Base-by-base conservation (phyloP, 2,329 filamentous ascomycete species). In the Penicillium sp. region DNA sequence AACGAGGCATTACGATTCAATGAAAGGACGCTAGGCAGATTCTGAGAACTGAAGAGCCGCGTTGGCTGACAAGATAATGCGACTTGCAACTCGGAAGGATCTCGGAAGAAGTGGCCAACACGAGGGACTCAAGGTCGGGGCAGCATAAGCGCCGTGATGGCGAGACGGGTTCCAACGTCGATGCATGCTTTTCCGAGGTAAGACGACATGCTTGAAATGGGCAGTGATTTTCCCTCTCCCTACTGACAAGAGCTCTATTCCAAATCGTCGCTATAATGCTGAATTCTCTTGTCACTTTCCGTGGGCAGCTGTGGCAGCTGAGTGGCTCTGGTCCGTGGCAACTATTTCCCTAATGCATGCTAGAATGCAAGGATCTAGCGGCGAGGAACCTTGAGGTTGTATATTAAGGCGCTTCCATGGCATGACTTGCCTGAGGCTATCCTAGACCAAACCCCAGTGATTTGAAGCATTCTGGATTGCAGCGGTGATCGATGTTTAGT, bases 161-260 rank as follows among this genome's bases (percentile, higher is more conserved):
- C 35, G 35, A 41, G 50, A 52, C 21, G 15, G 21, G 45, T 49
- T 56, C 23, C 15, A 44, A 26, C 21, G 45, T 49, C 46, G 13
- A 49, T 52, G 56, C 48, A 58, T 52, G 7, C 56, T 52, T 58
- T 58, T 58, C 56, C 56, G 56, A 46, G 19, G 56, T 58, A 31
- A 41, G 56, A 58, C 56, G 21, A 38, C 31, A 57, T 57, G 23
- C 38, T 58, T 23, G 7, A 21, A 35, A 46, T 21, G n/a, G 53
- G 44, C 15, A 50, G 35, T 38, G 54, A 56, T 56, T 41, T 41
- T 41, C 35, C 11, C 13, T 41, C 11, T 41, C 11, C 17, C 35
- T 11, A 41, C 35, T 41, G 35, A 41, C 31, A 23, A 50, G 30
- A 8, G 46, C 46, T 46, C 35, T 23, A 46, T 41, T 52, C n/a